Base-by-base conservation (phyloP, 371 early-diverging fungal genomes). In the Mortierella sp. region DNA sequence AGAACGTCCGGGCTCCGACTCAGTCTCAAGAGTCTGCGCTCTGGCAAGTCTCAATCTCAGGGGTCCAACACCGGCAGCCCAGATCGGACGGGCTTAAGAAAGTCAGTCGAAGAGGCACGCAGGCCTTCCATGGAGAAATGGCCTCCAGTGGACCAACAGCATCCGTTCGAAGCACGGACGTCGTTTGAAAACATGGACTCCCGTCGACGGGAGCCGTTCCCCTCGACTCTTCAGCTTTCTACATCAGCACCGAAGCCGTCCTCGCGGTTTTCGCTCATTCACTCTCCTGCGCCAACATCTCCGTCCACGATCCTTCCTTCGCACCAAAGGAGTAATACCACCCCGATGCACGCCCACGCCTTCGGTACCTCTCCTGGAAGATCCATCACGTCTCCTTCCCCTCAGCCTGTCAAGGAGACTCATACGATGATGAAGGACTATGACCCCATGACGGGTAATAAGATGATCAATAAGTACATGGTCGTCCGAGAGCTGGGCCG, bases 401-500 rank as follows among this genome's bases (percentile, higher is more conserved):
- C 67, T 17, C 67, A 60, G 34, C 67, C 67, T 24, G 87, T 92
- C 28, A 82, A 89, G 61, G 95, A 94, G 76, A 95, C 94, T 2
- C 69, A 81, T 48, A 88, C 83, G 50, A 88, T 95, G 67, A 84
- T 85, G 43, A 89, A 92, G 55, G 89, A 91, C 57, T 89, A 91
- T 71, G 95, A 95, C 60, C 86, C 90, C 28, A 79, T 80, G 31
- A 93, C 95, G 0, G 96, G 96, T 21, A 89, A 90, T 76, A 98
- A 98, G 69, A 86, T 90, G 81, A 91, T 98, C 68, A 98, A 98
- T 81, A 84, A 94, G 54, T 98, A 95, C 81, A 89, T 95, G 86
- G 86, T 98, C 17, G 71, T 96, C 17, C 83, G 81, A 58, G 95
- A 95, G 78, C 82, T 98, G 15, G 98, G 98, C n/a, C 86, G 96